Evolutionary conservation across 2,329 filamentous ascomycete species (phyloP).

Genomic region (Metarhizium brunneum): DNA sequence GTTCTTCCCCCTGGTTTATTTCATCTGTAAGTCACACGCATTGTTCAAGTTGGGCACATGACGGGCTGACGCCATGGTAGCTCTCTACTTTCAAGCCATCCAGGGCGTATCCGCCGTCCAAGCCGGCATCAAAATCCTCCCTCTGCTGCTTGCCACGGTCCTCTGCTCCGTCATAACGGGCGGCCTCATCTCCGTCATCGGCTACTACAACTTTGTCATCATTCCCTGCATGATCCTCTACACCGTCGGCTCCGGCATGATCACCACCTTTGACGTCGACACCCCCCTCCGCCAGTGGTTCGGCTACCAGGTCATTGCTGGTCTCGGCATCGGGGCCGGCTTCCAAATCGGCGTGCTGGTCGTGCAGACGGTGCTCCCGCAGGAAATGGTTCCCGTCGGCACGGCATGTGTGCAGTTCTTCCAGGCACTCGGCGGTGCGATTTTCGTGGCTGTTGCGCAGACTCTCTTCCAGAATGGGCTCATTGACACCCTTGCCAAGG

Average conservation of each 20-base stretch:
- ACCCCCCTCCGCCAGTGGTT: slow-evolving; percentile 44
- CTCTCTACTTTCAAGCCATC: slow-evolving; percentile 45
- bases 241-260: slow-evolving; percentile 41
- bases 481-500: slow-evolving; percentile 36
- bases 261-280: slow-evolving; percentile 40
- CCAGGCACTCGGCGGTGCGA: slow-evolving; percentile 55
- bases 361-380: slow-evolving; percentile 41
- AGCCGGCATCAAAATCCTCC: slow-evolving; percentile 45
- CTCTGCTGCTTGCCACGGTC: slow-evolving; percentile 41
- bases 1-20: slow-evolving; percentile 46
- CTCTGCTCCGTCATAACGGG: slow-evolving; percentile 36
- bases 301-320: slow-evolving; percentile 47
- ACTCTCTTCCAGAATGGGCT: slow-evolving; percentile 60
- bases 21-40: slow-evolving; percentile 31
- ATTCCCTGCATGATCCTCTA: slow-evolving; percentile 31
- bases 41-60: slow-evolving; percentile 16
- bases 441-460: slow-evolving; percentile 57
- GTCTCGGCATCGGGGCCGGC: slow-evolving; percentile 41
- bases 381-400: slow-evolving; percentile 39
- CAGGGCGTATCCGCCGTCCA: slow-evolving; percentile 42
- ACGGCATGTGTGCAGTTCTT: slow-evolving; percentile 49
- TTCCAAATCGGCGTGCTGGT: slow-evolving; percentile 40
- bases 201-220: slow-evolving; percentile 32
- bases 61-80: slow-evolving; percentile 15
- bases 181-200: slow-evolving; percentile 29